Evolutionary conservation across 192 early-diverging fungal species (phyloP), one percentile per base, ranked within the genome.

Genomic region (Coemansia sp.): DNA sequence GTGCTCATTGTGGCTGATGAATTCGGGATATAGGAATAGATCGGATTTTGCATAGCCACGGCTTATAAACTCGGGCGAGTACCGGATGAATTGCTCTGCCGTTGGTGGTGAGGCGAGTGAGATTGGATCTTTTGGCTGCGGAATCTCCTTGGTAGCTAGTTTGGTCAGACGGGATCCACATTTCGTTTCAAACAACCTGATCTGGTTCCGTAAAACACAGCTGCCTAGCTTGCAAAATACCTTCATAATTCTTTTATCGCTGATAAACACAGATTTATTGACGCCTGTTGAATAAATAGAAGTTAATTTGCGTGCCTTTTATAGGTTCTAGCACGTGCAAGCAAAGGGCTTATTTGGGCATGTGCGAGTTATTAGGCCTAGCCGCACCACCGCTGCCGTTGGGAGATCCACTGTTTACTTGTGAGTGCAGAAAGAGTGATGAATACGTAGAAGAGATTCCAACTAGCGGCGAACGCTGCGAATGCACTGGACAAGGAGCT

Each of bases 371-470:
- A 26, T 26, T 26, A 4, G 23, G 23, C 4, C 23, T 26, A 26
- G 23, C 4, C 3, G 50, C 18, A 16, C 38, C 18, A 18, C 15
- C 15, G 8, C 10, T 16, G 36, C 56, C 47, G 36, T 6, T 23
- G 6, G 49, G 3, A 28, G 49, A n/a, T 5, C 23, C 19, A 35
- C 21, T 33, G 41, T 38, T 53, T 12, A 41, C 14, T n/a, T 65
- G 59, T 1, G 54, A 38, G 41, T 59, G 53, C 45, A 61, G 30
- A 49, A 68, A 68, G n/a, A 68, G 45, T 44, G 65, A 31, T 14
- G 39, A 53, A 50, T 68, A 75, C 20, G 72, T 61, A 12, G 72
- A 50, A 26, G 72, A 75, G 61, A 75, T 57, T 2, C 72, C 72
- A 35, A 68, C 55, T 23, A 58, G 7, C 1, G 51, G 57, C 46